phyloP scores from a whole-genome alignment of 352 stramenopile species.

The Pythium aristosporum region DNA sequence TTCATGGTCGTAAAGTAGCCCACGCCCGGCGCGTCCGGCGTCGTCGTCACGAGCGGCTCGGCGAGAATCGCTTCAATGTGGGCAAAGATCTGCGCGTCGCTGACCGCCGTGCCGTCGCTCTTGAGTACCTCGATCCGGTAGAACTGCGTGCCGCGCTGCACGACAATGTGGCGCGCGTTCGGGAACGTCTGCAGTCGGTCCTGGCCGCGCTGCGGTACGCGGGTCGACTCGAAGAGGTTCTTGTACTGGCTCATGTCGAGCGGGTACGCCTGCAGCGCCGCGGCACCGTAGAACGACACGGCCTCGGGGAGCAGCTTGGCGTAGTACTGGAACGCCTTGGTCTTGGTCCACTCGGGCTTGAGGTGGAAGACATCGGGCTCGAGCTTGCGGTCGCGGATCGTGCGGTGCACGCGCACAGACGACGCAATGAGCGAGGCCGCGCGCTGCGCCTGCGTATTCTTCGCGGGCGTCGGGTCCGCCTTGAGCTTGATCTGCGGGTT shows the following conservation, averaged over 20 bases:
- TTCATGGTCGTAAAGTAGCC: constrained; percentile 82
- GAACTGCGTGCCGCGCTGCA: constrained; percentile 86
- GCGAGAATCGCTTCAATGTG: constrained; percentile 83
- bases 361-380: constrained; percentile 89
- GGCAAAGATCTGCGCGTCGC: constrained; percentile 80
- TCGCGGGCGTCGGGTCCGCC: constrained; percentile 71
- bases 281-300: constrained; percentile 87
- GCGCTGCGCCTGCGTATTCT: constrained; percentile 84
- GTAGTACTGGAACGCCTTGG: constrained; percentile 76
- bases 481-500: constrained; percentile 91
- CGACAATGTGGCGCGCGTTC: constrained; percentile 74
- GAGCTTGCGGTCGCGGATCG: constrained; percentile 75
- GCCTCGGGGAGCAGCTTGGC: constrained; percentile 80
- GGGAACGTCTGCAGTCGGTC: constrained; percentile 73
- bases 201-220: constrained; percentile 58
- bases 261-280: constrained; percentile 81
- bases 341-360: constrained; percentile 82
- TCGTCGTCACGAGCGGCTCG: constrained; percentile 45
- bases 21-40: constrained; percentile 45
- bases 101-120: constrained; percentile 48
- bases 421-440: constrained; percentile 87
- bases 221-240: constrained; percentile 84
- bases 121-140: constrained; percentile 87
- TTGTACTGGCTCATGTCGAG: constrained; percentile 93
- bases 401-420: constrained; percentile 79